Percentiles rank a stretch among this genome's conserved stretches.
Conservation (phyloP, 2,329 filamentous ascomycete genomes). For the Fusarium mexicanum region DNA sequence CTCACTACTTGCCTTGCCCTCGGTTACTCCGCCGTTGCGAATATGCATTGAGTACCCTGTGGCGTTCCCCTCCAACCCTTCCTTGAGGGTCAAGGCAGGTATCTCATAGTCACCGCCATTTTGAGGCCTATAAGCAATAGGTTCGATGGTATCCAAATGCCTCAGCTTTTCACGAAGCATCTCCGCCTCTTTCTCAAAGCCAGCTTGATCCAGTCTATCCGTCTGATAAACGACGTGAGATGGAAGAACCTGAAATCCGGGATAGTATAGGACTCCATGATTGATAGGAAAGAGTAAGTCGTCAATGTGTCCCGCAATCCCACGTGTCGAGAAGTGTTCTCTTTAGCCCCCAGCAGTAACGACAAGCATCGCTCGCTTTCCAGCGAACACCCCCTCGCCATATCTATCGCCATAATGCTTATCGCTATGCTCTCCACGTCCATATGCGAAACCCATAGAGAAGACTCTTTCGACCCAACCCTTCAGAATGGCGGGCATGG, state of each 20-base stretch:
- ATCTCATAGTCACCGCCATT: slow-evolving; percentile 27
- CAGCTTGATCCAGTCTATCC: not conserved
- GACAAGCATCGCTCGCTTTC: slow-evolving; percentile 15
- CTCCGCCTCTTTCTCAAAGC: not conserved
- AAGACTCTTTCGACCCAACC: slow-evolving; percentile 23
- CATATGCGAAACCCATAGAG: slow-evolving; percentile 18
- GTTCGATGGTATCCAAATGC: not conserved
- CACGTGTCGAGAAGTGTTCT: slow-evolving; percentile 18
- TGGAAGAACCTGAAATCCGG: slow-evolving; percentile 13
- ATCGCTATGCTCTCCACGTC: slow-evolving; percentile 6
- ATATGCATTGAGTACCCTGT: not conserved
- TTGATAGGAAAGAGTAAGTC: slow-evolving; percentile 19
- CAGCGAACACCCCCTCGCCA: slow-evolving; percentile 8
- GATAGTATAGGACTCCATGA: slow-evolving; percentile 20
- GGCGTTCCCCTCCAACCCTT: not conserved
- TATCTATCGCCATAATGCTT: slow-evolving; percentile 21
- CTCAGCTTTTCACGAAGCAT: slow-evolving; percentile 7
- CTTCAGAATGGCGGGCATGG: slow-evolving; percentile 22
- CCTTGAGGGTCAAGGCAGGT: not conserved
- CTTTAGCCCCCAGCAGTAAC: not conserved
- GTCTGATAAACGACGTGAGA: slow-evolving; percentile 11
- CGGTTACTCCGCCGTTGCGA: not conserved
- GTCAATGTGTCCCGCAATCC: slow-evolving; percentile 14
- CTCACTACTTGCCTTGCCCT: not conserved
- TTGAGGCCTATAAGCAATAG: slow-evolving; percentile 9